phyloP scores from a whole-genome alignment of 2,329 filamentous ascomycete genomes.

The Colletotrichum navitas region DNA sequence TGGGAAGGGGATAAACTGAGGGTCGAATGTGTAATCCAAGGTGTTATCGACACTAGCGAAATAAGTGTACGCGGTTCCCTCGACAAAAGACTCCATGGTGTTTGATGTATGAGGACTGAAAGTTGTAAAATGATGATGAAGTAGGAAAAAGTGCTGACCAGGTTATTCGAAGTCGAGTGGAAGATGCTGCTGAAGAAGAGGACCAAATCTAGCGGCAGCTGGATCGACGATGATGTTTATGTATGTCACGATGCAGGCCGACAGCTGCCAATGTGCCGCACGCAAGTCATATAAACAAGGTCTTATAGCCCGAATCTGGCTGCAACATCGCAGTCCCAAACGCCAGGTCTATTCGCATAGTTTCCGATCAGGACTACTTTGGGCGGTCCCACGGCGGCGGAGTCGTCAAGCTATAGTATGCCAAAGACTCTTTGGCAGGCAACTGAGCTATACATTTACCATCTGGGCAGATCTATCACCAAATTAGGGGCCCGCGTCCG shows the following conservation, averaged over 20 bases:
- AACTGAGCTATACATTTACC: slow-evolving; percentile 20
- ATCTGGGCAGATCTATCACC: slow-evolving; percentile 20
- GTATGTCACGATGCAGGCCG: slow-evolving; percentile 26
- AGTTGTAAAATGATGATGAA: background rate
- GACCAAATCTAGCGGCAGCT: slow-evolving; percentile 12
- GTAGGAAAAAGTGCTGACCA: background rate
- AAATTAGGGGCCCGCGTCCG: slow-evolving; percentile 10
- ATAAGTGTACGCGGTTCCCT: slow-evolving; percentile 25
- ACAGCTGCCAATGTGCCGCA: slow-evolving; percentile 1
- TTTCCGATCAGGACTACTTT: slow-evolving; percentile 3
- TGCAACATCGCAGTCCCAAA: slow-evolving; percentile 26
- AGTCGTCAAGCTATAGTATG: background rate
- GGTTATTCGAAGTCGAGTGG: background rate
- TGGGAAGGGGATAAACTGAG: slow-evolving; percentile 28
- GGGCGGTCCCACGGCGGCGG: slow-evolving; percentile 24
- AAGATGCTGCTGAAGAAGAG: slow-evolving; percentile 1
- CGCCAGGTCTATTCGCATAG: slow-evolving; percentile 21
- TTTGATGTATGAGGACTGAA: slow-evolving; percentile 12
- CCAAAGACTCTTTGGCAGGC: background rate
- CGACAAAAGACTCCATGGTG: slow-evolving; percentile 30
- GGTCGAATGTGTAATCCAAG: slow-evolving; percentile 22
- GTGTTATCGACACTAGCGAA: slow-evolving; percentile 12
- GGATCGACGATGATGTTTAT: slow-evolving; percentile 37
- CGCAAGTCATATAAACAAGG: slow-evolving; percentile 34
- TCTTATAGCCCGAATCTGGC: slow-evolving; percentile 26